Percentiles rank a stretch among this genome's conserved stretches.
phyloP scores from a whole-genome alignment of 768 basidiomycete genomes.

The Russula foetens region DNA sequence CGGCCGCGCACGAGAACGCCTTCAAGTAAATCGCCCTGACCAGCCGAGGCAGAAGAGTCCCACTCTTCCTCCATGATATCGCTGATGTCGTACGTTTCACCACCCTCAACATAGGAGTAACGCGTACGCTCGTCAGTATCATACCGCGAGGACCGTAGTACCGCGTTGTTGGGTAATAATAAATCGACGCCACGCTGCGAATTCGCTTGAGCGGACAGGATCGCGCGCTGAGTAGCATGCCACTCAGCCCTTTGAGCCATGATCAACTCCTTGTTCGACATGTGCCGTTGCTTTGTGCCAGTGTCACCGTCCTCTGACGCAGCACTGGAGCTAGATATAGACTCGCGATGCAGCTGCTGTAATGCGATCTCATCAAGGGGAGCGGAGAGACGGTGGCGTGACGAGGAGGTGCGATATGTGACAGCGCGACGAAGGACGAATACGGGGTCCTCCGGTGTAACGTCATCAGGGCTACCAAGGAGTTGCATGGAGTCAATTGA shows the following conservation, averaged over 20 bases:
- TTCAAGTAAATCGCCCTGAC: slow-evolving; percentile 57
- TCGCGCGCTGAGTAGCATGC: slow-evolving; percentile 77
- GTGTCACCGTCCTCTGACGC: slow-evolving; percentile 42
- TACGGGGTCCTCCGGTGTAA: slow-evolving; percentile 74
- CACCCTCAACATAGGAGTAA: slow-evolving; percentile 93
- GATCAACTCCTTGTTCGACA: slow-evolving; percentile 82
- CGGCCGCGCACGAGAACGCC: slow-evolving; percentile 45
- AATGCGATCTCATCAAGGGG: slow-evolving; percentile 81
- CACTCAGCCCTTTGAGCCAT: slow-evolving; percentile 85
- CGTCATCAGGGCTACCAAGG: slow-evolving; percentile 63
- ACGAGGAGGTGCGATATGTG: slow-evolving; percentile 61
- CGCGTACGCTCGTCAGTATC: slow-evolving; percentile 67
- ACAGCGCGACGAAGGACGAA: slow-evolving; percentile 84
- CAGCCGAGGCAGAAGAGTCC: slow-evolving; percentile 32
- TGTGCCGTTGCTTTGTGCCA: slow-evolving; percentile 33
- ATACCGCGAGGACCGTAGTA: slow-evolving; percentile 77
- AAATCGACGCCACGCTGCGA: slow-evolving; percentile 85
- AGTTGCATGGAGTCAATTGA: slow-evolving; percentile 76
- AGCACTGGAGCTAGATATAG: slow-evolving; percentile 46
- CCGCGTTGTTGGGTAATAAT: slow-evolving; percentile 72
- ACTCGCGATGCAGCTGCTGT: slow-evolving; percentile 63
- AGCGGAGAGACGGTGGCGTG: slow-evolving; percentile 63
- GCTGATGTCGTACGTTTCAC: slow-evolving; percentile 88
- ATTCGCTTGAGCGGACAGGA: slow-evolving; percentile 81
- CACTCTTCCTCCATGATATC: slow-evolving; percentile 89